Conservation (phyloP, 2,329 filamentous ascomycete species). For the Nigrospora oryzae region DNA sequence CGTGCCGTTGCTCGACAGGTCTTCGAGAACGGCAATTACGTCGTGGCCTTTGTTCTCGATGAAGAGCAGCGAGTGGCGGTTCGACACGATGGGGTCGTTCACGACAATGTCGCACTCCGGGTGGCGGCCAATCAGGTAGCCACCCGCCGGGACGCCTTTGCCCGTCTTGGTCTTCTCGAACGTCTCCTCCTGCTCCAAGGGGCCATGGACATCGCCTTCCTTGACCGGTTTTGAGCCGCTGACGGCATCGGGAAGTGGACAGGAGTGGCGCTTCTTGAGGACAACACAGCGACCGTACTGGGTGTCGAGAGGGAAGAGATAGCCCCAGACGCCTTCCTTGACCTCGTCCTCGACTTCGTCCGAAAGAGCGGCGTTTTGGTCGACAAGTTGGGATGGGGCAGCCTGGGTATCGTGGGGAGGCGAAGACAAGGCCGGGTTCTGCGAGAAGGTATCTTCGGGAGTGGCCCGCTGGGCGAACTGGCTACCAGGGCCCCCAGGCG, state of each 20-base stretch:
- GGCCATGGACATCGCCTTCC: slow-evolving; percentile 32
- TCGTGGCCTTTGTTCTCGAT: slow-evolving; percentile 48
- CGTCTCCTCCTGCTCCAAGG: slow-evolving; percentile 46
- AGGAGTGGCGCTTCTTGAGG: slow-evolving; percentile 64
- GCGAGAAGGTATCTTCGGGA: slow-evolving; percentile 35
- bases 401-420: slow-evolving; percentile 57
- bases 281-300: slow-evolving; percentile 62
- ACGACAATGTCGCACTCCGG: slow-evolving; percentile 81
- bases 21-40: slow-evolving; percentile 72
- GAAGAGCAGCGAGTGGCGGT: slow-evolving; percentile 69
- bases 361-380: slow-evolving; percentile 61
- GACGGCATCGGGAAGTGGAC: slow-evolving; percentile 48
- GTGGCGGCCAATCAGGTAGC: slow-evolving; percentile 88
- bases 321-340: slow-evolving; percentile 88
- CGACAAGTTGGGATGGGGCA: slow-evolving; percentile 68
- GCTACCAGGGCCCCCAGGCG: slow-evolving; percentile 49
- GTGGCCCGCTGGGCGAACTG: slow-evolving; percentile 40
- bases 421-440: slow-evolving; percentile 37
- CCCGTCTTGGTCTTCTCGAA: slow-evolving; percentile 53
- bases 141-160: slow-evolving; percentile 59
- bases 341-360: slow-evolving; percentile 81
- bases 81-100: slow-evolving; percentile 74
- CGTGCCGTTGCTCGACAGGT: slow-evolving; percentile 92
- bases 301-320: slow-evolving; percentile 73
- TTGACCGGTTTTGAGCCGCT: slow-evolving; percentile 27